Conservation (phyloP, 2,329 filamentous ascomycete genomes). For the Ophiosphaerella narmari region DNA sequence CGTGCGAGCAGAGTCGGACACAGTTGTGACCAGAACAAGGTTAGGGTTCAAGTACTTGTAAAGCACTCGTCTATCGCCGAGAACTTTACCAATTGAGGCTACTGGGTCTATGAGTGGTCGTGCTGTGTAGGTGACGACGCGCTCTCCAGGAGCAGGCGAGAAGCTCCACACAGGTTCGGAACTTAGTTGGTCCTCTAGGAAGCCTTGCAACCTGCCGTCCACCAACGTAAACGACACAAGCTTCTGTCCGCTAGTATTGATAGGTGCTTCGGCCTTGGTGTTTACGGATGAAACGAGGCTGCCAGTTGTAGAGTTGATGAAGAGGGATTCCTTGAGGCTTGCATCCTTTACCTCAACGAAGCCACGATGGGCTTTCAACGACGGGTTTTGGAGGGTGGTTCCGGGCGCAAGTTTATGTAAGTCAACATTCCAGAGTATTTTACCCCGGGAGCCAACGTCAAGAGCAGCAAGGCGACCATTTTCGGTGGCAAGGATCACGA, state of each 20-base stretch:
- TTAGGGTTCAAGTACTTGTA: slow-evolving; percentile 98
- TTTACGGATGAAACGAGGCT: slow-evolving; percentile 25
- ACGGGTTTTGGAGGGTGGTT: slow-evolving; percentile 66
- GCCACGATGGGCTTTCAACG: slow-evolving; percentile 36
- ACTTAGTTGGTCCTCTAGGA: slow-evolving; percentile 23
- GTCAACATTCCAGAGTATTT: slow-evolving; percentile 74
- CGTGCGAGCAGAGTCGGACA: slow-evolving; percentile 61
- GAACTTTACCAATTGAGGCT: slow-evolving; percentile 91
- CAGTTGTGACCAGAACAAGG: slow-evolving; percentile 73
- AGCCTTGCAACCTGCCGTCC: slow-evolving; percentile 41
- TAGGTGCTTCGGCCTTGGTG: slow-evolving; percentile 14
- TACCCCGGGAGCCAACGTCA: slow-evolving; percentile 74
- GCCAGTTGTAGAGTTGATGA: slow-evolving; percentile 43
- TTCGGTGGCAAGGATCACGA: slow-evolving; percentile 78
- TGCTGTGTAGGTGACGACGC: slow-evolving; percentile 69
- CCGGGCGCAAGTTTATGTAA: slow-evolving; percentile 62
- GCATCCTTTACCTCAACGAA: slow-evolving; percentile 40
- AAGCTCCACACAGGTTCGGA: slow-evolving; percentile 69
- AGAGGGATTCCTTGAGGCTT: slow-evolving; percentile 26
- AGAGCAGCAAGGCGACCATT: slow-evolving; percentile 80
- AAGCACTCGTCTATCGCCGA: slow-evolving; percentile 87
- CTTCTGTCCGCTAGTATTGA: slow-evolving; percentile 22
- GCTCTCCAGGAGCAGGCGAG: slow-evolving; percentile 66
- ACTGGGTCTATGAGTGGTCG: slow-evolving; percentile 80
- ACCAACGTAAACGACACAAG: slow-evolving; percentile 40